Evolutionary conservation across 2,329 filamentous ascomycete species (phyloP), one percentile per base, ranked within the genome.

Genomic region (Fusarium sp.): DNA sequence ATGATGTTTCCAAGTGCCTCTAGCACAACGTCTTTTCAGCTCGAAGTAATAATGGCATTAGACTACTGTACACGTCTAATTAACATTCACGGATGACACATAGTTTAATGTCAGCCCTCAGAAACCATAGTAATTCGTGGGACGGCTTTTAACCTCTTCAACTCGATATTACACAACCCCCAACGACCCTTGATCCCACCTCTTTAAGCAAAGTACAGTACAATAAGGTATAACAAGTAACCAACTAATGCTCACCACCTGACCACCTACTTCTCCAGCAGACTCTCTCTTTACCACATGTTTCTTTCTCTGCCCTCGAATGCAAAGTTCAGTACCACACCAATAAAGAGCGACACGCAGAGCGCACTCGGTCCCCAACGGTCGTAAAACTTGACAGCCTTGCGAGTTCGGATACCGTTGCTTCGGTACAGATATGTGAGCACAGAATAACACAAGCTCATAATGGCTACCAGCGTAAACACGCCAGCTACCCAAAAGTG

Each of bases 321-420:
- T 5, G 79, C 90, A 81, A 97, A 96, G 75, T 95, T 96, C 25
- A 96, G 74, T 5, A 83, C 80, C 10, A 97, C 87, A 3, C 93
- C 91, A 1, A 84, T 78, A 38, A 97, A 85, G 49, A 98, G 76
- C 3, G 91, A 85, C 8, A 83, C 71, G 69, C 93, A 96, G 29
- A 99, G 82, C 22, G 88, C 78, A 5, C 84, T 93, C 0, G 95
- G 94, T 0, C 95, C 95, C 83, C 88, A 91, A 68, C 87, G 89
- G 75, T 99, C 95, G 75, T 98, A 95, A 77, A 95, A 99, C 69
- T 88, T 90, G 36, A 94, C 92, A n/a, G 91, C 92, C 63, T 88
- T 88, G 48, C 94, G 84, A 68, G 89, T 88, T 65, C 92, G 86
- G 73, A 98, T 98, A 61, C 92, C 92, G 62, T 86, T 83, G 67